phyloP scores from a whole-genome alignment of 257 asterid genomes.

The Lycium ferocissimum region DNA sequence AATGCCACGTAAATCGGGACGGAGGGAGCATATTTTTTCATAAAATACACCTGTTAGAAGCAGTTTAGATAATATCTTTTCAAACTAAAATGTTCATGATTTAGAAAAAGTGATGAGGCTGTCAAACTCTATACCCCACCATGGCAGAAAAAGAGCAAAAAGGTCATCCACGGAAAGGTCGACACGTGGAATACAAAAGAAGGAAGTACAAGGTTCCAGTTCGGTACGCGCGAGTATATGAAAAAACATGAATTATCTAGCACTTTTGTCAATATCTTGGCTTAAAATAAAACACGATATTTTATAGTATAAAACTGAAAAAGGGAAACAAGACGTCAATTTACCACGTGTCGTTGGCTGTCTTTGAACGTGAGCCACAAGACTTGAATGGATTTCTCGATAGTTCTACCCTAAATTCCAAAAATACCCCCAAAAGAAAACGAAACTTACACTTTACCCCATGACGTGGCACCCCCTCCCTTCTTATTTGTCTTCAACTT shows the following conservation, averaged over 20 bases:
- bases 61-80: conserved; percentile 19
- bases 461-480: conserved; percentile 64
- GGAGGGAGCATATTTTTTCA: no score
- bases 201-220: conserved; percentile 32
- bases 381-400: conserved; percentile 60
- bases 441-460: conserved; percentile 31
- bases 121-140: conserved; percentile 13
- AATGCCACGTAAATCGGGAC: no score
- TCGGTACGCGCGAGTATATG: conserved; percentile 42
- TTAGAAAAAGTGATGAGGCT: neutral
- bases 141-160: conserved; percentile 23
- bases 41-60: neutral
- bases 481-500: conserved; percentile 12
- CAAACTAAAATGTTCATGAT: neutral
- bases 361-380: conserved; percentile 75
- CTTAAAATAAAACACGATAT: conserved; percentile 21
- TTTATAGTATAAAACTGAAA: neutral
- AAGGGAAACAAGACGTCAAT: conserved; percentile 30
- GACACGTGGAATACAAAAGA: conserved; percentile 37
- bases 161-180: conserved; percentile 25
- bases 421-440: conserved; percentile 14
- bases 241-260: neutral
- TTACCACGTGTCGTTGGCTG: conserved; percentile 64
- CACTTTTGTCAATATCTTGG: neutral
- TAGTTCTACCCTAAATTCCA: conserved; percentile 36